Base-by-base conservation (phyloP, 1,284 basidiomycete species). In the Cryptococcus jaspeensis region DNA sequence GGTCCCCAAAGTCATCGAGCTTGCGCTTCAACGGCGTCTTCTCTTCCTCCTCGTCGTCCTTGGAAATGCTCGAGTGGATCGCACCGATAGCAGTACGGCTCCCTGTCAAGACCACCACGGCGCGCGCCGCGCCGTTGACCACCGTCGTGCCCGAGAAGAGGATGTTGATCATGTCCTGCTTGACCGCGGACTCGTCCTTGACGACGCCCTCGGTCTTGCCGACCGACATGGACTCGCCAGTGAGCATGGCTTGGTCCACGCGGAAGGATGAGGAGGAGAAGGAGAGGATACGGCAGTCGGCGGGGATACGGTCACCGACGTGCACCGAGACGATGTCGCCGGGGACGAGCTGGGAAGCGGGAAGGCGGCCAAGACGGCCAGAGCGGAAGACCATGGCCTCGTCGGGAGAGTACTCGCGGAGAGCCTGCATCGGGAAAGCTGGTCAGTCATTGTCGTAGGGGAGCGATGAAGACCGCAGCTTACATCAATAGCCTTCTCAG, bases 11-110 rank as follows among this genome's bases (percentile, higher is more conserved):
- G 75, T 96, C 93, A 75, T 97, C 93, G 46, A 97, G 83, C 77
- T 96, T 96, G 66, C 90, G 87, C 79, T 97, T 96, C 50, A 97
- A 80, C 1, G 93, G 93, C 0, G 93, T 97, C 83, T 95, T 95
- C 67, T 96, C 92, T 39, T 88, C 85, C 37, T 75, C 72, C 38
- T 71, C 69, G 54, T 71, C 68, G 42, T 64, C 63, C 40, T 59
- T 62, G 11, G 75, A 70, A 71, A 97, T 96, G 50, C 90, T 93
- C 67, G 90, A 88, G 80, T 97, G 93, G 63, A 97, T 96, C 69
- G 93, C 87, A 36, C 94, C 93, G 64, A 97, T 92, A 35, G 93
- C 93, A 5, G 93, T 96, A 53, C 84, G 81, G 65, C 85, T 76
- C 32, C 94, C 94, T 1, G 90, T 96, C 62, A 85, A 86, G 6